Evolutionary conservation across 208 protist species (phyloP).

Genomic region (Leptomonas pyrrhocoris): DNA sequence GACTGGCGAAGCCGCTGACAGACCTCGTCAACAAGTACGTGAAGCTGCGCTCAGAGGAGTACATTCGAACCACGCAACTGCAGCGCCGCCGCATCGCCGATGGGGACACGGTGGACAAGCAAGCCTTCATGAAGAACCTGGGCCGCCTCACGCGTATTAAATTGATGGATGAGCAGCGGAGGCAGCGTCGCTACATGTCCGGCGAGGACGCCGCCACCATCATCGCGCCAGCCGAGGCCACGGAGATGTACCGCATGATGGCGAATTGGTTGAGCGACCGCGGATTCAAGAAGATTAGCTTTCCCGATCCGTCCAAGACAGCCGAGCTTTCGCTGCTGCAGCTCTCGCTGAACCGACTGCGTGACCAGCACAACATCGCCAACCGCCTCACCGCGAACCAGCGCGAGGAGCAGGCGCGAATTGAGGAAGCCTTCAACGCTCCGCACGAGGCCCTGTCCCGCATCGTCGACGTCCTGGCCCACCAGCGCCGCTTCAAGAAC

Average conservation of each 20-base stretch:
- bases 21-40: conserved; percentile 99
- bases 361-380: conserved; percentile 99
- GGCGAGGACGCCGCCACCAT: conserved; percentile 95
- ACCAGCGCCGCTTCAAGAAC: conserved; percentile 99
- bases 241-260: conserved; percentile 99
- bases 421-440: conserved; percentile 99
- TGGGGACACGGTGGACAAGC: conserved; percentile 99
- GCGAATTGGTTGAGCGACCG: conserved; percentile 99
- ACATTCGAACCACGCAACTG: conserved; percentile 99
- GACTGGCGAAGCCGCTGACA: conserved; percentile 98
- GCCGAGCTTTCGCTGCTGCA: conserved; percentile 99
- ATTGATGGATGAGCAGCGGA: conserved; percentile 99
- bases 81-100: conserved; percentile 99
- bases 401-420: conserved; percentile 99
- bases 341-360: conserved; percentile 99
- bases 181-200: conserved; percentile 98
- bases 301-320: conserved; percentile 99
- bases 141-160: conserved; percentile 99
- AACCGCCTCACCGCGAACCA: conserved; percentile 98
- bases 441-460: conserved; percentile 98
- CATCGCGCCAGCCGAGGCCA: conserved; percentile 95
- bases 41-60: conserved; percentile 99
- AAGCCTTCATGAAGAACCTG: conserved; percentile 99
- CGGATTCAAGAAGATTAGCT: conserved; percentile 99
- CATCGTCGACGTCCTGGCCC: conserved; percentile 99